Conservation (phyloP, 176 grass and related monocot species). For the Bonia amplexicaulis region DNA sequence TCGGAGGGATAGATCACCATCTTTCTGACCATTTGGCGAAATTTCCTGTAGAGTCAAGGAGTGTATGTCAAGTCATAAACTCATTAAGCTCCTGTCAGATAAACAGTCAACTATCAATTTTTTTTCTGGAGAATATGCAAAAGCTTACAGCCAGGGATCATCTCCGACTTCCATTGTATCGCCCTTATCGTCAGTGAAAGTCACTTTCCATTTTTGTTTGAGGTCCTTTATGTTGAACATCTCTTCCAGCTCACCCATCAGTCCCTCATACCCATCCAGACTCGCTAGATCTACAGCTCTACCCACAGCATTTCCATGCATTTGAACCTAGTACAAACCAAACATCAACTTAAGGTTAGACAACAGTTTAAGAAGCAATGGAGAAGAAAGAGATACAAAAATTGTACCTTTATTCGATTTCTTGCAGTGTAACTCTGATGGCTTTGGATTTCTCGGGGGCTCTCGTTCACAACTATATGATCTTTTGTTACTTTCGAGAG, state of each 20-base stretch:
- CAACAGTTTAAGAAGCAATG: not conserved
- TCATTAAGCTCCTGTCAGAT: not conserved
- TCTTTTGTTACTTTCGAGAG: conserved; percentile 47
- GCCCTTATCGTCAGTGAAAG: conserved; percentile 65
- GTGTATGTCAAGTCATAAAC: not conserved
- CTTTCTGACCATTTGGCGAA: conserved; percentile 57
- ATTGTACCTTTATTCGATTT: conserved; percentile 40
- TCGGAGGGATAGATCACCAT: conserved; percentile 50
- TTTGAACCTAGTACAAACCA: conserved; percentile 72
- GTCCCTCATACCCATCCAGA: conserved; percentile 51
- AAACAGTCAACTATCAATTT: not conserved
- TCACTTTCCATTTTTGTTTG: conserved; percentile 60
- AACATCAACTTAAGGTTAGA: not conserved
- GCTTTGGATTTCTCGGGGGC: conserved; percentile 56
- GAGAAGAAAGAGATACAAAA: not conserved
- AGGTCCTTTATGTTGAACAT: conserved; percentile 79
- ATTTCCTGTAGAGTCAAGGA: conserved; percentile 36
- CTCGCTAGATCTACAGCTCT: conserved; percentile 69
- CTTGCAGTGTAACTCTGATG: conserved; percentile 26
- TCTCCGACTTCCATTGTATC: conserved; percentile 57
- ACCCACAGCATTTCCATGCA: conserved; percentile 76
- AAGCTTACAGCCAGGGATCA: conserved; percentile 74
- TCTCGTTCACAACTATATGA: conserved; percentile 19
- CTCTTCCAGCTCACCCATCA: conserved; percentile 57
- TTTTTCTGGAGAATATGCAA: not conserved